A percentile compares a stretch with the other conserved stretches of the same genome.
These are phyloP conservation scores for Kwoniella dendrophila DNA, from an alignment of 768 basidiomycete species.

Conservation along the genomic window DNA sequence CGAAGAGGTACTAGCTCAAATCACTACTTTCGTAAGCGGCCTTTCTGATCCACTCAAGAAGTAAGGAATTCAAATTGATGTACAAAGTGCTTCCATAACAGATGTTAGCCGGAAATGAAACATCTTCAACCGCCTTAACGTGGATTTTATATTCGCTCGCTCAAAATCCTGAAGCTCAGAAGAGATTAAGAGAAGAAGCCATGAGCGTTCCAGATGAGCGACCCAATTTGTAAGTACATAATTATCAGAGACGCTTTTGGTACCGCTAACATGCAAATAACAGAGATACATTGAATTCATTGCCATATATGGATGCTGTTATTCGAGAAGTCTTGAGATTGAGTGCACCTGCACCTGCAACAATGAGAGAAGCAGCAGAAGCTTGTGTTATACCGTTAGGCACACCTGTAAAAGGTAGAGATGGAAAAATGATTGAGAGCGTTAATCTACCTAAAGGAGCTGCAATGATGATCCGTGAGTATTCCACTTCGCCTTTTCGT, in stretches of 20 bases:
- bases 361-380: constrained; percentile 37
- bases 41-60: not conserved
- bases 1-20: constrained; percentile 61
- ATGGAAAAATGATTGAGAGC: constrained; percentile 48
- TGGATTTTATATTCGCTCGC: constrained; percentile 82
- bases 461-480: constrained; percentile 51
- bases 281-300: constrained; percentile 17
- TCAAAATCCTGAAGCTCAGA: constrained; percentile 68
- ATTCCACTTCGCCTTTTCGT: not conserved
- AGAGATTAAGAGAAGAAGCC: constrained; percentile 70
- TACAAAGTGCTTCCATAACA: constrained; percentile 5
- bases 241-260: not conserved
- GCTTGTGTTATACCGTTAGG: constrained; percentile 45
- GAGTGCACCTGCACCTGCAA: constrained; percentile 44
- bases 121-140: constrained; percentile 76
- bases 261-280: no score
- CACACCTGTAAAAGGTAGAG: constrained; percentile 45
- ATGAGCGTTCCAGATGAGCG: constrained; percentile 57
- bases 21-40: constrained; percentile 44
- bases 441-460: constrained; percentile 50
- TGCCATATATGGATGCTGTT: constrained; percentile 9
- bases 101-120: constrained; percentile 70
- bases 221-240: constrained; percentile 45
- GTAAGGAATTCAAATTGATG: not conserved
- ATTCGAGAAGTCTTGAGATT: constrained; percentile 63